Conservation (phyloP, 2,329 filamentous ascomycete species). For the Fusarium napiforme region DNA sequence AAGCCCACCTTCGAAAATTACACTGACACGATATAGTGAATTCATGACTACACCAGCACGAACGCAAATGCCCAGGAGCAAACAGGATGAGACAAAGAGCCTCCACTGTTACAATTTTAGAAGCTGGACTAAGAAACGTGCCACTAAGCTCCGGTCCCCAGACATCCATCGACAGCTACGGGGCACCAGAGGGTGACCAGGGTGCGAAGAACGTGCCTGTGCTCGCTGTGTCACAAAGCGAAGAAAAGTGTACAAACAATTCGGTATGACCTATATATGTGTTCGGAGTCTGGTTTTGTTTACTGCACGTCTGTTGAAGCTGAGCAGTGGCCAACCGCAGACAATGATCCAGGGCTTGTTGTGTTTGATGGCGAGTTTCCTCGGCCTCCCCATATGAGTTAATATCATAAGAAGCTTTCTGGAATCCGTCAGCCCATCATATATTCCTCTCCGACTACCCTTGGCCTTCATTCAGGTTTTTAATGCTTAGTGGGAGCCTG, state of each 20-base stretch:
- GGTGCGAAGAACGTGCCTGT: background rate
- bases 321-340: no score
- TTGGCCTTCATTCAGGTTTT: background rate
- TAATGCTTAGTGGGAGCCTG: background rate
- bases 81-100: background rate
- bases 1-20: background rate
- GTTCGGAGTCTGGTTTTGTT: no score
- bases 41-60: background rate
- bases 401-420: no score
- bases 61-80: background rate
- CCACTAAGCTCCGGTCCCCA: no score
- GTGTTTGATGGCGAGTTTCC: no score
- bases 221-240: no score
- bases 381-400: no score
- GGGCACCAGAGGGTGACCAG: background rate
- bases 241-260: background rate
- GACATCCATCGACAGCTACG: no score
- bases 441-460: accelerated
- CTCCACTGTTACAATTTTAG: no score
- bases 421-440: accelerated
- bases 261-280: accelerated
- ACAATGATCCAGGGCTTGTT: no score
- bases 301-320: no score
- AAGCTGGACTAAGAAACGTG: no score
- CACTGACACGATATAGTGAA: background rate